Conservation (phyloP, 331 rosid species). For the Arachis monticola region DNA sequence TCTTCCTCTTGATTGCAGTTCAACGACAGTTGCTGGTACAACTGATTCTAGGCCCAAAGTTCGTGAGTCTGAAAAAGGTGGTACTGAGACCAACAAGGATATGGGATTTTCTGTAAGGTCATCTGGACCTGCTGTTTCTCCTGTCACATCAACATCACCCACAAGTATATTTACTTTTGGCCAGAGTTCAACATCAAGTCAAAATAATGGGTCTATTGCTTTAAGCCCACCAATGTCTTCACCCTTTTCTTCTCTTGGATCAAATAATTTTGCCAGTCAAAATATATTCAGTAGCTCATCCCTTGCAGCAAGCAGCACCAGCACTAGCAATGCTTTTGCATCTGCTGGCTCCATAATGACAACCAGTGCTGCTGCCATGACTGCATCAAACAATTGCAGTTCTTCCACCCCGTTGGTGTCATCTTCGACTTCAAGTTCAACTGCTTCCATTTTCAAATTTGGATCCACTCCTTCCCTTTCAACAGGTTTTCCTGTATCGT, state of each 20-base stretch:
- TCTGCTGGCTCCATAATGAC: constrained; percentile 32
- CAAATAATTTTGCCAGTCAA: constrained; percentile 51
- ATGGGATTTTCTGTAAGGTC: constrained; percentile 44
- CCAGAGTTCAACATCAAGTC: constrained; percentile 49
- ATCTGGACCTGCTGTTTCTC: constrained; percentile 47
- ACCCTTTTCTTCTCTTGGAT: constrained; percentile 38
- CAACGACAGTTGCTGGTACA: constrained; percentile 35
- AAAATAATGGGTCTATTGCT: constrained; percentile 56
- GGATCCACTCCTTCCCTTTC: constrained; percentile 46
- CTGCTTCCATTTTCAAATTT: constrained; percentile 55
- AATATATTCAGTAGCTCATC: constrained; percentile 42
- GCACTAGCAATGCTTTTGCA: constrained; percentile 34
- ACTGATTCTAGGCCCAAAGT: constrained; percentile 40
- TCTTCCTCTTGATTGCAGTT: constrained; percentile 53
- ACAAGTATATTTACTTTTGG: constrained; percentile 47
- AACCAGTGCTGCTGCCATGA: constrained; percentile 23
- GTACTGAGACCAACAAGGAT: constrained; percentile 36
- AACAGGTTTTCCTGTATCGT: constrained; percentile 46
- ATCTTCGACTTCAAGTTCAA: constrained; percentile 51
- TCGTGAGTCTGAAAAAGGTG: constrained; percentile 47
- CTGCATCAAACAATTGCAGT: constrained; percentile 41
- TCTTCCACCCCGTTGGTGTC: constrained; percentile 42
- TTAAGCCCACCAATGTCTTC: constrained; percentile 46
- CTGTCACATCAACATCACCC: constrained; percentile 53
- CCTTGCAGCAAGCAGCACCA: constrained; percentile 33